Evolutionary conservation across 2,329 filamentous ascomycete genomes (phyloP).

Genomic region (Aspergillus amoenus): DNA sequence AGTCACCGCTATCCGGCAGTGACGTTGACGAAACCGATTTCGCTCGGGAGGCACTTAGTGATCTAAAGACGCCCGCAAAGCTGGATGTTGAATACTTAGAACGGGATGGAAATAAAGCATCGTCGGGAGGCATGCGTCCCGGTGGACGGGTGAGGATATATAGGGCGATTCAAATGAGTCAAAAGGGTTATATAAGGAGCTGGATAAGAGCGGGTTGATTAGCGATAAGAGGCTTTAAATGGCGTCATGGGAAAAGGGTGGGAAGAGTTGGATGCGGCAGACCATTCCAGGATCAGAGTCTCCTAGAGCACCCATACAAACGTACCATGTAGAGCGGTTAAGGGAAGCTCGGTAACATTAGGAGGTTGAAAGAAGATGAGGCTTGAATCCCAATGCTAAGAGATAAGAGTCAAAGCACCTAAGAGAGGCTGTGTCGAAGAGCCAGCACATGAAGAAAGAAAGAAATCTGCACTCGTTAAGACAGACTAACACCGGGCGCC

Average conservation of each 20-base stretch:
- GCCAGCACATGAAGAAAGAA: constrained; percentile 2
- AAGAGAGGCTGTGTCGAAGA: constrained; percentile 1
- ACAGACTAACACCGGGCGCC: background rate
- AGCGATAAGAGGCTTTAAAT: constrained; percentile 14
- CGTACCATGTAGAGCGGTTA: background rate
- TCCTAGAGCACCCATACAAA: background rate
- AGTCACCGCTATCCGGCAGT: constrained; percentile 32
- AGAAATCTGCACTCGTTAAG: background rate
- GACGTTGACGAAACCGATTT: constrained; percentile 40
- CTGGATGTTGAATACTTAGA: constrained; percentile 38
- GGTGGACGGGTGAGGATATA: constrained; percentile 21
- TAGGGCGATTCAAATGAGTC: constrained; percentile 15
- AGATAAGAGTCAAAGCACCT: constrained; percentile 3
- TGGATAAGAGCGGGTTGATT: constrained; percentile 11
- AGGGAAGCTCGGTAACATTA: background rate
- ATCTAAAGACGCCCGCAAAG: constrained; percentile 46
- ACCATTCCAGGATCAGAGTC: background rate
- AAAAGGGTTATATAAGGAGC: constrained; percentile 21
- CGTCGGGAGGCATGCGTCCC: constrained; percentile 44
- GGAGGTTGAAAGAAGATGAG: constrained; percentile 3
- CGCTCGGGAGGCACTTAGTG: constrained; percentile 39
- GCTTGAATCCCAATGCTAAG: background rate
- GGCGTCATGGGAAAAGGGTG: background rate
- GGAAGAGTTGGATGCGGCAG: background rate
- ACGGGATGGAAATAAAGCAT: constrained; percentile 38